Evolutionary conservation across 1,139 yeast species (phyloP), one percentile per base, ranked within the genome.

Genomic region (Diutina ranongensis): DNA sequence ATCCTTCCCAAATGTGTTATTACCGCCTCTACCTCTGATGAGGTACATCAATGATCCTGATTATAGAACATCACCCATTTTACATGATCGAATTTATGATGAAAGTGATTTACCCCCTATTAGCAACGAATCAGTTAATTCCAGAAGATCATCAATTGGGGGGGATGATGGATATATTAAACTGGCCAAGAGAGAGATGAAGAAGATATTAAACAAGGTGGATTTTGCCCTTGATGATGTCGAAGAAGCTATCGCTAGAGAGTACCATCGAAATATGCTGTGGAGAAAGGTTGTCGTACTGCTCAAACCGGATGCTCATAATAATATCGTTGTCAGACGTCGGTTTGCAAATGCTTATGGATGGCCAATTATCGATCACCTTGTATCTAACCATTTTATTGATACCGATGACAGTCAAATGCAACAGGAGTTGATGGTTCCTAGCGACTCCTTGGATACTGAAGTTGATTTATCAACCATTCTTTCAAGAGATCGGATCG

Each of bases 201-300:
- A 31, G 21, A 40, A 27, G 27, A 19, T 28, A 13, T 28, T 27
- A 27, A 20, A 27, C 13, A 19, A 28, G 4, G 25, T 19, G 7
- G 35, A 28, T 22, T 28, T n/a, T 15, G 25, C 15, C n/a, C 8
- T 41, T 10, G 36, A 31, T 25, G 36, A 57, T 33, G 50, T 80
- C 7, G 97, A 92, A 58, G 97, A 92, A 53, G 72, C 74, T 47
- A 84, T 92, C 47, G 98, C 98, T 0, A 66, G 95, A 44, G 80
- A 79, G 48, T 92, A 95, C 81, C 98, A 94, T 59, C 72, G 76
- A 48, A 79, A 76, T 7, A 76, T 88, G 86, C 63, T 76, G 3
- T 92, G 99, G 99, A 70, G 97, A 44, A 92, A 92, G 61, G 96
- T 94, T 1, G 63, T 94, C 28, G 97, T 89, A 1, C 77, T 78